These are phyloP conservation scores for Crotalaria pallida DNA, from an alignment of 306 rosid species.

Conservation along the genomic window DNA sequence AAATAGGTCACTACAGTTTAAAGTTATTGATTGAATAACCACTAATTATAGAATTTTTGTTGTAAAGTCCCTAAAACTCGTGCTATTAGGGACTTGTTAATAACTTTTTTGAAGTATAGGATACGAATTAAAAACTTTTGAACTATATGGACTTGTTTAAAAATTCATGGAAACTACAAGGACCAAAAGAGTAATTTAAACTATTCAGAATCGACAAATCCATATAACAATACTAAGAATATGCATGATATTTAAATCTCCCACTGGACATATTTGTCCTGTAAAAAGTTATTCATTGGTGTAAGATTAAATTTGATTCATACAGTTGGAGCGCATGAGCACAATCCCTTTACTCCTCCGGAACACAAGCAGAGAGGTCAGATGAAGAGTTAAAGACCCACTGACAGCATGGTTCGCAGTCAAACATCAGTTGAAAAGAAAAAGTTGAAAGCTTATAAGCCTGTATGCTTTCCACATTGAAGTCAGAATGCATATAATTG, in stretches of 20 bases:
- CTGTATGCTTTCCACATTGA: background rate
- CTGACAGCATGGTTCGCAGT: background rate
- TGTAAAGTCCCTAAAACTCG: too few species aligned
- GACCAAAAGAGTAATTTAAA: too few species aligned
- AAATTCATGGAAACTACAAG: too few species aligned
- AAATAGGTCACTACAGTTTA: too few species aligned
- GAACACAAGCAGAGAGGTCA: background rate
- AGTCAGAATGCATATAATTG: background rate
- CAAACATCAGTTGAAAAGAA: background rate
- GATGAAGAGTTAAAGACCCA: background rate
- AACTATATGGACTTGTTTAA: too few species aligned
- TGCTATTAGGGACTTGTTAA: too few species aligned
- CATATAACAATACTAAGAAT: background rate
- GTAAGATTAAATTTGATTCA: background rate
- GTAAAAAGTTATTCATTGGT: background rate
- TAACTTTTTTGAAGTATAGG: too few species aligned
- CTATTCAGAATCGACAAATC: conserved; percentile 1
- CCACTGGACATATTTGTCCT: background rate
- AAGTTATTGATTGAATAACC: too few species aligned
- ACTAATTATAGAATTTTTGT: too few species aligned
- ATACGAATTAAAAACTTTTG: too few species aligned
- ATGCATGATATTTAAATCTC: background rate
- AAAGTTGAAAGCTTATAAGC: background rate
- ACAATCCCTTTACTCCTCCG: background rate
- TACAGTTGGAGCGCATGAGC: background rate